phyloP scores from a whole-genome alignment of 306 rosid genomes.

The Corylus americana region DNA sequence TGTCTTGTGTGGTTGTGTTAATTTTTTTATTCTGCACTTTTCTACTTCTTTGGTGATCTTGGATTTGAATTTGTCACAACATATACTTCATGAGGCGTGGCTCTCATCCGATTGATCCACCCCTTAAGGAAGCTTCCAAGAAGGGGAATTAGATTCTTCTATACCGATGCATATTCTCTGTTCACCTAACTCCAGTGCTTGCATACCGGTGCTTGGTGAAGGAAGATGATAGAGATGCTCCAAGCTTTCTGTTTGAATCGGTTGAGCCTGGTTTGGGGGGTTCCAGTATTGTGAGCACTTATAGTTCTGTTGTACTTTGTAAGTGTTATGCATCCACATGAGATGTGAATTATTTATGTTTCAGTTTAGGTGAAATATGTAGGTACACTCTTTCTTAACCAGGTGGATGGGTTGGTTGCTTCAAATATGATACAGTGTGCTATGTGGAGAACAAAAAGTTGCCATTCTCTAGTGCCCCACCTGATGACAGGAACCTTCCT shows the following conservation, averaged over 20 bases:
- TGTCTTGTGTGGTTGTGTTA: no score
- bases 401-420: constrained; percentile 99
- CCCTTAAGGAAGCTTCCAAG: constrained; percentile 57
- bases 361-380: constrained; percentile 13
- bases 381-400: constrained; percentile 45
- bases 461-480: constrained; percentile 81
- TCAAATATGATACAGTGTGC: constrained; percentile 95
- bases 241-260: constrained; percentile 87
- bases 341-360: constrained; percentile 8
- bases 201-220: constrained; percentile 96
- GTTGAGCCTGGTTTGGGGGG: constrained; percentile 77
- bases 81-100: no score
- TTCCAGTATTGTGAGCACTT: constrained; percentile 64
- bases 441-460: constrained; percentile 89
- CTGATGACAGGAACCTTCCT: constrained; percentile 90
- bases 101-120: no score
- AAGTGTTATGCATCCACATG: neutral
- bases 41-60: no score
- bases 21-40: no score
- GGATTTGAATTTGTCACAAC: no score
- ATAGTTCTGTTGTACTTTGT: neutral
- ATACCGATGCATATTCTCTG: constrained; percentile 72
- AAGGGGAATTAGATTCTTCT: constrained; percentile 83
- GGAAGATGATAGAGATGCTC: constrained; percentile 96
- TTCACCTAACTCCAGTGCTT: constrained; percentile 91